A percentile compares a stretch with the other conserved stretches of the same genome.
phyloP scores from a whole-genome alignment of 495 filamentous ascomycete species.

The Neurospora tetraspora region DNA sequence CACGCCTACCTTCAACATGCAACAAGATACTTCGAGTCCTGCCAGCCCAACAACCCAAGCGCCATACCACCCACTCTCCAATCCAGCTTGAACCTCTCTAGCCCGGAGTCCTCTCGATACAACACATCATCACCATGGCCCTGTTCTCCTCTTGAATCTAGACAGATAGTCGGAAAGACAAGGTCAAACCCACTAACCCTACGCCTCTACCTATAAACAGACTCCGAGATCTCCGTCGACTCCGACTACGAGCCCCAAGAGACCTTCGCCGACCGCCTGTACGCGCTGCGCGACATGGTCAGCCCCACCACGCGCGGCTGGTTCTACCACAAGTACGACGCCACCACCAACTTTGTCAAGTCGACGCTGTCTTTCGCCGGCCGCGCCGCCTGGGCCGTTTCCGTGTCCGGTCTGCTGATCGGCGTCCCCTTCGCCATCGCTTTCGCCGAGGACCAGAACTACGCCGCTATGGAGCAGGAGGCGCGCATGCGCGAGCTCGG shows the following conservation, averaged over 20 bases:
- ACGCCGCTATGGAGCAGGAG: constrained; percentile 93
- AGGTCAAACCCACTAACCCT: neutral
- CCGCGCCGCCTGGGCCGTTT: constrained; percentile 78
- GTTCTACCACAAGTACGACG: constrained; percentile 48
- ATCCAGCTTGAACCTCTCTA: neutral
- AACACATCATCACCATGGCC: neutral
- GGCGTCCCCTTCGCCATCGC: constrained; percentile 90
- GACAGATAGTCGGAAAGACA: neutral
- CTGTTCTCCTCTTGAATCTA: neutral
- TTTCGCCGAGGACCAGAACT: constrained; percentile 89
- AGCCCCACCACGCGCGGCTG: constrained; percentile 69
- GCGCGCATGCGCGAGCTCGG: constrained; percentile 81
- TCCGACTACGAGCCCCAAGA: constrained; percentile 47
- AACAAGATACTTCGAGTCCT: neutral
- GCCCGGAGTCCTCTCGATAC: neutral
- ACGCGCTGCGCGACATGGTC: constrained; percentile 84
- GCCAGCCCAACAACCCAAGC: neutral
- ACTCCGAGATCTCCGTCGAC: constrained; percentile 56
- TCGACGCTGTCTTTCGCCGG: constrained; percentile 58
- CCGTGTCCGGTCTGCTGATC: constrained; percentile 76
- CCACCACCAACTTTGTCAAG: constrained; percentile 45
- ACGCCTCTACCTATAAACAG: constrained; percentile 25
- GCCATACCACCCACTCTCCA: neutral
- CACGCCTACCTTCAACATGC: neutral
- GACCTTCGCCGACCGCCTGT: constrained; percentile 66